Percentiles rank a stretch among this genome's conserved stretches.
These are phyloP conservation scores for Arthrocladium fulminans DNA, from an alignment of 2,329 filamentous ascomycete genomes.

Conservation along the genomic window DNA sequence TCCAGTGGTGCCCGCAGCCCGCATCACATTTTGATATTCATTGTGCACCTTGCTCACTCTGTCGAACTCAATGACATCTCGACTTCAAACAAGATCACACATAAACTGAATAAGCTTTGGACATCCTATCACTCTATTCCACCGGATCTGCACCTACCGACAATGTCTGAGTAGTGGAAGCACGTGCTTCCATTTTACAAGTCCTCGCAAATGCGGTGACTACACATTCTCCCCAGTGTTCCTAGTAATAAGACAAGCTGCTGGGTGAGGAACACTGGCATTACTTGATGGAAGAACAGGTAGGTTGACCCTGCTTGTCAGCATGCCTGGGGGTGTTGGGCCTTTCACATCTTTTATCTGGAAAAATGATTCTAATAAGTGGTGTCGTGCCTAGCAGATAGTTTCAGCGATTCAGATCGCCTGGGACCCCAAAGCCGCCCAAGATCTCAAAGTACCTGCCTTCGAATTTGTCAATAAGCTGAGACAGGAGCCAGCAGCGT, in stretches of 20 bases:
- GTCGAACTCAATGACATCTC: not conserved
- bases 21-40: not conserved
- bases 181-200: constrained; percentile 21
- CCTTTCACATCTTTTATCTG: constrained; percentile 26
- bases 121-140: not conserved
- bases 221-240: constrained; percentile 21
- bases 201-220: constrained; percentile 23
- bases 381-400: constrained; percentile 32
- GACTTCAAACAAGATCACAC: not conserved
- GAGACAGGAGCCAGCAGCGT: constrained; percentile 71
- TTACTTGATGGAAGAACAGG: constrained; percentile 24
- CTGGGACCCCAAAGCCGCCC: constrained; percentile 70
- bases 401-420: constrained; percentile 75
- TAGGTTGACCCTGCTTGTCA: constrained; percentile 7
- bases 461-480: constrained; percentile 57
- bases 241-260: constrained; percentile 14
- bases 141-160: not conserved
- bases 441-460: constrained; percentile 66
- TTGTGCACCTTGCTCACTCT: not conserved
- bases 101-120: not conserved
- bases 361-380: constrained; percentile 35
- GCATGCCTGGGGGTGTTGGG: not conserved
- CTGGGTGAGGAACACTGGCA: constrained; percentile 24
- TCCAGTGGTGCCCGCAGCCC: not conserved
- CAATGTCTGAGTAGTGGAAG: constrained; percentile 12